Conservation (phyloP, 108 stramenopile genomes). For the Nitzschia palea region DNA sequence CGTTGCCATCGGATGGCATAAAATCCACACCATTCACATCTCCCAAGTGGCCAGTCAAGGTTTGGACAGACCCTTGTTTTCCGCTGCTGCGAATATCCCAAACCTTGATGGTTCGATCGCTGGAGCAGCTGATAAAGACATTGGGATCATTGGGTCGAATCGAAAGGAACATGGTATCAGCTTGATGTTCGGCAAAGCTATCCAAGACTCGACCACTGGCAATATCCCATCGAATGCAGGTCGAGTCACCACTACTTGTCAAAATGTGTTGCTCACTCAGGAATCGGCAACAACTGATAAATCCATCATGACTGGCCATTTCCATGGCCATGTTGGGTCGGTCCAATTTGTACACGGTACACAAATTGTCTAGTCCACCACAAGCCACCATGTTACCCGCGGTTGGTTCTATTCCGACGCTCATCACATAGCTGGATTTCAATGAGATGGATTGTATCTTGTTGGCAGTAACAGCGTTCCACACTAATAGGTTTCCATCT, state of each 20-base stretch:
- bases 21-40: conserved; percentile 98
- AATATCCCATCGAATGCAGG: conserved; percentile 97
- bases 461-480: conserved; percentile 94
- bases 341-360: conserved; percentile 94
- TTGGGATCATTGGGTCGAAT: conserved; percentile 80
- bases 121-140: conserved; percentile 93
- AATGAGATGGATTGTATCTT: conserved; percentile 89
- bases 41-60: conserved; percentile 92
- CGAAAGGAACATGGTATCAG: conserved; percentile 92
- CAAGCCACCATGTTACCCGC: conserved; percentile 92
- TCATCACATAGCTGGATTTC: conserved; percentile 98
- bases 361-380: conserved; percentile 99
- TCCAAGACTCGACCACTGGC: conserved; percentile 70
- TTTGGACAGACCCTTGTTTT: conserved; percentile 66
- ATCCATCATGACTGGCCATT: conserved; percentile 98
- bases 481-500: conserved; percentile 98
- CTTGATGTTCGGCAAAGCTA: conserved; percentile 93
- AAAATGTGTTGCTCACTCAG: conserved; percentile 81
- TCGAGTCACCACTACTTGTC: conserved; percentile 95
- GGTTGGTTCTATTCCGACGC: conserved; percentile 96
- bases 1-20: conserved; percentile 88
- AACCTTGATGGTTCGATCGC: conserved; percentile 94
- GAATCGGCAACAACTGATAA: conserved; percentile 97
- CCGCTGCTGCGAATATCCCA: conserved; percentile 90
- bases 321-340: conserved; percentile 71